Evolutionary conservation across 768 basidiomycete genomes (phyloP).

Genomic region (Russula ochroleuca): DNA sequence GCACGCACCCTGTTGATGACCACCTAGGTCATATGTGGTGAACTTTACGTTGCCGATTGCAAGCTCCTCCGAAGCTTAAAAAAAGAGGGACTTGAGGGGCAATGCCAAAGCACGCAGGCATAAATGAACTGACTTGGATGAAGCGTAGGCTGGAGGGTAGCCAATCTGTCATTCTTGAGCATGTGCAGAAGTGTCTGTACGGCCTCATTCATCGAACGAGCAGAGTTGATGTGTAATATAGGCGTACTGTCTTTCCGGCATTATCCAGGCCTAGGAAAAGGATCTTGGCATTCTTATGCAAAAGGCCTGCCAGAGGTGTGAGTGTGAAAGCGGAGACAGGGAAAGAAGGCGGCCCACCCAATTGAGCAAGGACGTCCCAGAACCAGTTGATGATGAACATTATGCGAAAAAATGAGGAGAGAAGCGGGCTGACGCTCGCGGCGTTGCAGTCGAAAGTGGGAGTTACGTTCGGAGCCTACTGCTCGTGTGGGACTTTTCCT

Average conservation of each 20-base stretch:
- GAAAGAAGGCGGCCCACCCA: slow-evolving; percentile 54
- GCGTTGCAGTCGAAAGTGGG: slow-evolving; percentile 8
- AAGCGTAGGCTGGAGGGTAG: slow-evolving; percentile 95
- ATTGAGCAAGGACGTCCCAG: slow-evolving; percentile 90
- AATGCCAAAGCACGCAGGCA: slow-evolving; percentile 5
- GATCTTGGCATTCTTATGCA: slow-evolving; percentile 99
- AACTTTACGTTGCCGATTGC: slow-evolving; percentile 99
- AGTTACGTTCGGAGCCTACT: slow-evolving; percentile 6
- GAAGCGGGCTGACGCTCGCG: slow-evolving; percentile 18
- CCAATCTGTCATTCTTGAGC: slow-evolving; percentile 98
- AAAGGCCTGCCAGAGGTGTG: slow-evolving; percentile 51
- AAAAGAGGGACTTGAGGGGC: slow-evolving; percentile 11
- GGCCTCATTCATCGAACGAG: neutral
- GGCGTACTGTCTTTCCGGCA: slow-evolving; percentile 93
- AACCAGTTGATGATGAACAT: slow-evolving; percentile 95
- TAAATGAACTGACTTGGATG: slow-evolving; percentile 77
- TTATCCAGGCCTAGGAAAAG: slow-evolving; percentile 98
- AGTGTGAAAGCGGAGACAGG: neutral
- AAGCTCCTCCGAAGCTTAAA: slow-evolving; percentile 91
- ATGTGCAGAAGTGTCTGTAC: slow-evolving; percentile 90
- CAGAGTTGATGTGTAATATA: neutral
- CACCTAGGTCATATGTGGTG: slow-evolving; percentile 97
- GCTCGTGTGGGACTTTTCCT: slow-evolving; percentile 8
- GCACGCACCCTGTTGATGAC: slow-evolving; percentile 85
- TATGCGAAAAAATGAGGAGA: slow-evolving; percentile 33